Percentiles rank a stretch among this genome's conserved stretches.
Conservation (phyloP, 176 grass and related monocot species). For the Olyra latifolia region DNA sequence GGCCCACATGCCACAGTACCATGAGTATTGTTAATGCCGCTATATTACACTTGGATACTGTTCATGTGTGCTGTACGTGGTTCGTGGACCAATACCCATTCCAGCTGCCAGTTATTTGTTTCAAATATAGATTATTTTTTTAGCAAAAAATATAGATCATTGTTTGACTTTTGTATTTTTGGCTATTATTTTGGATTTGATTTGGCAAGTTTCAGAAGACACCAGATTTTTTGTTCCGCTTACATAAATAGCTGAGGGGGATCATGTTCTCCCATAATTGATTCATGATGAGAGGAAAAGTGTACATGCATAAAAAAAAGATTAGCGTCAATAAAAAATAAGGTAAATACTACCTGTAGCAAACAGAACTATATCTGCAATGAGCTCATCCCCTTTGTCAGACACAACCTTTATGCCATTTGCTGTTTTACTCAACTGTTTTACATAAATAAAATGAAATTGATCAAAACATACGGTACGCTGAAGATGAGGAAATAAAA, state of each 20-base stretch:
- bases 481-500: not conserved
- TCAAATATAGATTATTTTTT: not conserved
- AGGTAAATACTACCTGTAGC: slow-evolving; percentile 81
- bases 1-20: too few relatives aligned
- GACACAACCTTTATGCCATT: slow-evolving; percentile 85
- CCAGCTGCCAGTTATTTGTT: not conserved
- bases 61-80: too few relatives aligned
- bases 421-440: slow-evolving; percentile 77
- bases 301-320: not conserved
- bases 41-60: too few relatives aligned
- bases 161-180: too few relatives aligned
- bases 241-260: not conserved
- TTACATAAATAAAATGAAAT: slow-evolving; percentile 41
- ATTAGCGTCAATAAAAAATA: not conserved
- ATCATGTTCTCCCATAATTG: not conserved
- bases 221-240: not conserved
- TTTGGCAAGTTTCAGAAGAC: not conserved
- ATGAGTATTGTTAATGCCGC: too few relatives aligned
- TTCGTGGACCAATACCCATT: too few relatives aligned
- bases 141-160: not conserved
- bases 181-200: too few relatives aligned
- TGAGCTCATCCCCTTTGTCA: slow-evolving; percentile 77
- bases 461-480: not conserved
- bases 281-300: not conserved
- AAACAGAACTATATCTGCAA: slow-evolving; percentile 94